phyloP scores from a whole-genome alignment of 306 rosid genomes.

The Purshia tridentata region DNA sequence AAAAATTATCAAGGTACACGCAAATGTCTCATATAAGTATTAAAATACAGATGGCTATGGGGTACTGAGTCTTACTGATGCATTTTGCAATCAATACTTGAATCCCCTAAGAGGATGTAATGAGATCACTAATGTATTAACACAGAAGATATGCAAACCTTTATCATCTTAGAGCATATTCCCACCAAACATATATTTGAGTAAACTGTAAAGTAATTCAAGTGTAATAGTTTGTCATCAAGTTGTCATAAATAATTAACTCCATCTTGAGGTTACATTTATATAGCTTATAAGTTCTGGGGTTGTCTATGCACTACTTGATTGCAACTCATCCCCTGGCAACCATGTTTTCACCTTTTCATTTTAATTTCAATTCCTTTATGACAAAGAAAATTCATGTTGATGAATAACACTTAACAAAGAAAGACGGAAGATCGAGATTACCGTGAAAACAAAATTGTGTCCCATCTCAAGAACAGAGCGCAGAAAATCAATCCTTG shows the following conservation, averaged over 20 bases:
- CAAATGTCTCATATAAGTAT: neutral
- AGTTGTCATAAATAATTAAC: neutral
- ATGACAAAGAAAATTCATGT: neutral
- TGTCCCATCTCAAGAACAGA: constrained; percentile 85
- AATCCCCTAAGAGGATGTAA: neutral
- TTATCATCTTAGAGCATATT: neutral
- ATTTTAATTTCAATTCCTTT: too few species aligned
- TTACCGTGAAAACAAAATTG: constrained; percentile 94
- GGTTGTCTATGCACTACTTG: neutral
- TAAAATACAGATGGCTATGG: neutral
- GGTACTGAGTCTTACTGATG: neutral
- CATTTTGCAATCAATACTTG: neutral
- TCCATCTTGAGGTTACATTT: too few species aligned
- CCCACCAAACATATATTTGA: neutral
- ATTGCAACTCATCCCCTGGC: neutral
- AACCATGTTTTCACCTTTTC: too few species aligned
- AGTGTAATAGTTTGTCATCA: neutral
- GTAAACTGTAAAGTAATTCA: neutral
- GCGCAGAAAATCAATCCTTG: constrained; percentile 85
- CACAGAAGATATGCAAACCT: neutral
- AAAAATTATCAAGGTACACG: neutral
- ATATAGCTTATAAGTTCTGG: neutral
- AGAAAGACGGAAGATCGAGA: constrained; percentile 21
- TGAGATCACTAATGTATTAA: neutral
- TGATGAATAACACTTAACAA: neutral